phyloP scores from a whole-genome alignment of 2,329 filamentous ascomycete genomes.

The Malbranchea cinnamomea region DNA sequence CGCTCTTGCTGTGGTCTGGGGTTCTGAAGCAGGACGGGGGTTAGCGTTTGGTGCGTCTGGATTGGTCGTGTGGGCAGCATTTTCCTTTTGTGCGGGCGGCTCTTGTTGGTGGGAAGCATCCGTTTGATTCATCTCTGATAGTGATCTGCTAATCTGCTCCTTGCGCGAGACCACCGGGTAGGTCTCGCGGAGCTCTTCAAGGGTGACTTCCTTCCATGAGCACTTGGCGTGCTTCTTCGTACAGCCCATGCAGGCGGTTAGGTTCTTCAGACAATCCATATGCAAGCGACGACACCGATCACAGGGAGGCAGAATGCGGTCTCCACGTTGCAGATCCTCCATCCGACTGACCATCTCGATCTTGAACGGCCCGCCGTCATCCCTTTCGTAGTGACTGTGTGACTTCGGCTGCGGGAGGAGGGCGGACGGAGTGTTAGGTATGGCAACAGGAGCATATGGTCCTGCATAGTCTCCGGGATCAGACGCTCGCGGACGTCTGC shows the following conservation, averaged over 20 bases:
- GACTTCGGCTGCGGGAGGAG: conserved; percentile 35
- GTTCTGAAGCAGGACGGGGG: conserved; percentile 11
- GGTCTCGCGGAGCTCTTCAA: conserved; percentile 44
- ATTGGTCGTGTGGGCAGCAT: neutral
- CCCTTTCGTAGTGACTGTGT: conserved; percentile 33
- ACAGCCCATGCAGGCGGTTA: conserved; percentile 74
- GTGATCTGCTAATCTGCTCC: too few species aligned
- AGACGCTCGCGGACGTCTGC: conserved; percentile 19
- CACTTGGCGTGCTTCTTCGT: conserved; percentile 86
- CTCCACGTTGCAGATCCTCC: conserved; percentile 59
- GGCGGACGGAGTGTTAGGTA: conserved; percentile 39
- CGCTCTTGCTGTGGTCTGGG: conserved; percentile 12
- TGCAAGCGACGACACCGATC: conserved; percentile 68
- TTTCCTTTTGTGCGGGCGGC: too few species aligned
- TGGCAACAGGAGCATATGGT: conserved; percentile 33
- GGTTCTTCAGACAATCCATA: conserved; percentile 70
- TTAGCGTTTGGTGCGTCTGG: neutral
- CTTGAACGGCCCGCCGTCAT: conserved; percentile 45
- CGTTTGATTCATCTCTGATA: too few species aligned
- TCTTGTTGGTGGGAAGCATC: neutral
- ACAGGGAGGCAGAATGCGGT: conserved; percentile 65
- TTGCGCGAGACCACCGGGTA: conserved; percentile 6
- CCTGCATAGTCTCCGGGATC: conserved; percentile 24
- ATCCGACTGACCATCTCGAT: conserved; percentile 58
- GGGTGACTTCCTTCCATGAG: conserved; percentile 66